Conservation (phyloP, 176 grass and related monocot species). For the bread wheat (Triticum aestivum) region IWGSC_CS_RefSeq_v2.1 NC_057812.1:581168726-581169225, state of each 20-base stretch:
- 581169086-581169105: slow-evolving; percentile 75
- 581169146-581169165: slow-evolving; percentile 68
- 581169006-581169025: slow-evolving; percentile 5
- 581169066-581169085: slow-evolving; percentile 78
- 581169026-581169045: slow-evolving; percentile 13
- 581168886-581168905: background rate
- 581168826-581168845: background rate
- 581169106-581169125: slow-evolving; percentile 85
- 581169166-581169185: slow-evolving; percentile 84
- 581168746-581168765: background rate
- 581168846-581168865: background rate
- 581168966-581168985: background rate
- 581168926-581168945: background rate
- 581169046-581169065: slow-evolving; percentile 49
- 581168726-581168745: no score
- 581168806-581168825: background rate
- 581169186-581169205: slow-evolving; percentile 96
- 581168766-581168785: background rate
- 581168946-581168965: background rate
- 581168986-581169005: background rate
- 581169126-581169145: slow-evolving; percentile 88
- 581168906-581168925: background rate
- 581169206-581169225: slow-evolving; percentile 75
- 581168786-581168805: background rate
- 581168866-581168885: background rate